phyloP scores from a whole-genome alignment of 345 rosid genomes.

The Linum lewisii region DNA sequence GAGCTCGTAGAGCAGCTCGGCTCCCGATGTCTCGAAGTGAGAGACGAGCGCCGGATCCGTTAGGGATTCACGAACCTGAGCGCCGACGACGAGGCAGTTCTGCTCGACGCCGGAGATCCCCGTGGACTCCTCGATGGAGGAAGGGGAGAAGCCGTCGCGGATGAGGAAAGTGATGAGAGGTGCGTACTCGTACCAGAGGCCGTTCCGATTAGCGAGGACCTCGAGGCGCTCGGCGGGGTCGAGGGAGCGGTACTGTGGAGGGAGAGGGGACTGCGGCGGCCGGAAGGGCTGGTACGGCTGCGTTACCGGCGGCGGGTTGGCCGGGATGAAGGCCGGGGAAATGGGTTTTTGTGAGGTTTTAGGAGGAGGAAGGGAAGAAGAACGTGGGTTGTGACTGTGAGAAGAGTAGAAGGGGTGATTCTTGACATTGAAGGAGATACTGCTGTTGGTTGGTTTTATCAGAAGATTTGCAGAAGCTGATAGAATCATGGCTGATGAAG shows the following conservation, averaged over 20 bases:
- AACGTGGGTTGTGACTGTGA: neutral
- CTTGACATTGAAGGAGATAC: constrained; percentile 37
- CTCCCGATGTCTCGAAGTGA: constrained; percentile 54
- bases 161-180: constrained; percentile 64
- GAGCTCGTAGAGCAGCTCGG: constrained; percentile 74
- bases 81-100: constrained; percentile 66
- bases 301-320: constrained; percentile 24
- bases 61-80: constrained; percentile 63
- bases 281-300: constrained; percentile 75
- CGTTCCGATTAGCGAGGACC: constrained; percentile 62
- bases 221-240: constrained; percentile 57
- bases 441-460: neutral
- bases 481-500: too few relatives aligned
- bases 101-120: constrained; percentile 83
- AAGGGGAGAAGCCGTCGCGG: constrained; percentile 68
- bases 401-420: constrained; percentile 54
- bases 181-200: constrained; percentile 84
- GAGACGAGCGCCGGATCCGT: constrained; percentile 48
- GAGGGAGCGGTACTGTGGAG: constrained; percentile 50
- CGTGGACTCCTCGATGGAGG: constrained; percentile 61
- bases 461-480: too few relatives aligned
- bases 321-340: constrained; percentile 29
- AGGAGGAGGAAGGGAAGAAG: neutral
- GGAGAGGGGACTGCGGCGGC: constrained; percentile 84
- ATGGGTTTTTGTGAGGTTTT: constrained; percentile 26